Base-by-base conservation (phyloP, 805 yeast species). In the Metschnikowia henanensis region DNA sequence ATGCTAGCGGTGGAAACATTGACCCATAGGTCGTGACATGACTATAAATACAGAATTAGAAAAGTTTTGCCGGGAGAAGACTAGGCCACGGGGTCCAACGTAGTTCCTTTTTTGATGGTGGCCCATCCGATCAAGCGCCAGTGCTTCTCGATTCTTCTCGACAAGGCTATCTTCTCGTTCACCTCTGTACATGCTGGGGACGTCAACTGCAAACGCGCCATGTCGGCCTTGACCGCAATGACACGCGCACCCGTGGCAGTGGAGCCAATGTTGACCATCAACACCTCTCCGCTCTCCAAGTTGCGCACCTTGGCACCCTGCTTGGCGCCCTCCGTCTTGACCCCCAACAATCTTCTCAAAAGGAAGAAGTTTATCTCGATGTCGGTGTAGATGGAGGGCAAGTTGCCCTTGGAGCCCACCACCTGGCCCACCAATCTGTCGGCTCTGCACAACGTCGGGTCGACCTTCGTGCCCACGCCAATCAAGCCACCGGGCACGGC, bases 61-160 rank as follows among this genome's bases (percentile, higher is more conserved):
- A 36, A 37, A 37, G 26, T 19, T 36, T 28, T 18, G 19, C 21
- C 26, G 25, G n/a, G 39, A 33, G 15, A 34, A 15, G 35, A 3
- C 35, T 64, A 76, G 58, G 76, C 76, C 58, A 82, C 72, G 57
- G 94, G 94, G 62, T 87, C 95, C 65, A 87, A 78, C 45, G 91
- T 84, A 49, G 91, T 84, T 72, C 97, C 97, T 72, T 87, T 89
- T 73, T 87, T 87, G 66, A 91, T 92, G 39, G 96, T 90, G 58
- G 99, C 99, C 99, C 99, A 94, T 60, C 99, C 99, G 73, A 94
- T 94, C 67, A 94, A 79, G 80, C 99, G 94, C 96, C 97, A 94
- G 71, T 94, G 99, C 81, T 92, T 92, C 67, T 94, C 99, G 60
- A 94, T 94, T 81, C 99, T 91, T 80, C 99, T 87, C 35, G 97